phyloP scores from a whole-genome alignment of 805 yeast genomes.

The Pichia membranifaciens region DNA sequence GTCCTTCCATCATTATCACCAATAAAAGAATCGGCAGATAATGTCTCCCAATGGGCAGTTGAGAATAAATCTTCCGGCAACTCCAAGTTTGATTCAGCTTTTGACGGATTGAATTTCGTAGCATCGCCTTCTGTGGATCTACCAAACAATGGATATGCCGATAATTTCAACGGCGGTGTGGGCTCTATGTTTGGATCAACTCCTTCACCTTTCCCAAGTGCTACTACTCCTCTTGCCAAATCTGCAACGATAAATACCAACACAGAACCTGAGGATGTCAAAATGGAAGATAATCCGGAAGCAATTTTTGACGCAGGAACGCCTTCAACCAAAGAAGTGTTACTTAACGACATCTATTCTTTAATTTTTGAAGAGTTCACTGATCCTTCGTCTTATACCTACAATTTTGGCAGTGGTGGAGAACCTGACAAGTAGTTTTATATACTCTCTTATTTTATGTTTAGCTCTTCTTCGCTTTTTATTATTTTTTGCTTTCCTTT shows the following conservation, averaged over 20 bases:
- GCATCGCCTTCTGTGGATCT: background rate
- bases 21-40: background rate
- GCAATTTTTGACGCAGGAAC: background rate
- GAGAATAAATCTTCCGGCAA: background rate
- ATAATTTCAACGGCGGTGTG: background rate
- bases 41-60: background rate
- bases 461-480: background rate
- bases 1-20: background rate
- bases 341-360: slow-evolving; percentile 39
- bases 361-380: slow-evolving; percentile 40
- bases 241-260: background rate
- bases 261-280: background rate
- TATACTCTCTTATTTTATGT: too few relatives aligned
- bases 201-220: slow-evolving; percentile 1
- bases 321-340: slow-evolving; percentile 21
- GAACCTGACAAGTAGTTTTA: background rate
- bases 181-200: background rate
- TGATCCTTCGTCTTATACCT: slow-evolving; percentile 31
- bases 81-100: background rate
- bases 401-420: slow-evolving; percentile 5
- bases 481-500: background rate
- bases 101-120: slow-evolving; percentile 4
- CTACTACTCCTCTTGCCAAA: background rate
- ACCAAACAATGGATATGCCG: background rate
- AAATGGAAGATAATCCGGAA: background rate